A percentile compares a stretch with the other conserved stretches of the same genome.
These are phyloP conservation scores for Podaxis sp. DNA, from an alignment of 768 basidiomycete genomes.

Conservation along the genomic window DNA sequence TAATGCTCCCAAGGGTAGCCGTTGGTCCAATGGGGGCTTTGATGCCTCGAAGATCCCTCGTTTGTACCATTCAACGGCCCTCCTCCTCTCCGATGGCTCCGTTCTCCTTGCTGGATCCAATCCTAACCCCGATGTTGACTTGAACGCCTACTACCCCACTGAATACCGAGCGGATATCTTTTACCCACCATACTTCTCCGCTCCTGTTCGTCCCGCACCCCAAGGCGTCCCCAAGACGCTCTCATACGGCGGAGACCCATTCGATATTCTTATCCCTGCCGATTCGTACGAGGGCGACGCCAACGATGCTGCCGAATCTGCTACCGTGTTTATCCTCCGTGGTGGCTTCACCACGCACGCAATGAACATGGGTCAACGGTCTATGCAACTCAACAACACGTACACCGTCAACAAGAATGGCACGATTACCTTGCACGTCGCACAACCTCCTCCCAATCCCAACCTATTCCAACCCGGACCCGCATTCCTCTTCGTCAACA, in stretches of 20 bases:
- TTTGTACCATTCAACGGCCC: constrained; percentile 78
- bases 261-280: constrained; percentile 57
- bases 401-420: constrained; percentile 59
- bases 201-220: constrained; percentile 54
- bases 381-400: constrained; percentile 60
- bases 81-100: constrained; percentile 64
- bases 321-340: constrained; percentile 56
- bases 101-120: constrained; percentile 80
- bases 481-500: constrained; percentile 70
- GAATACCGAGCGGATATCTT: constrained; percentile 33
- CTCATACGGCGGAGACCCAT: constrained; percentile 75
- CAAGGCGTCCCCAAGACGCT: constrained; percentile 52
- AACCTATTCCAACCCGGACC: constrained; percentile 70
- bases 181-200: constrained; percentile 49
- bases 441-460: constrained; percentile 73
- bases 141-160: constrained; percentile 57
- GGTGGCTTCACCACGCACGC: constrained; percentile 77
- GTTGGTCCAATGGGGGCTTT: constrained; percentile 64
- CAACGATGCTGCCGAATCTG: constrained; percentile 47
- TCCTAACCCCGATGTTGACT: constrained; percentile 67
- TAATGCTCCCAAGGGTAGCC: constrained; percentile 54
- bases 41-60: constrained; percentile 57
- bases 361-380: constrained; percentile 79
- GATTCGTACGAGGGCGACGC: constrained; percentile 52
- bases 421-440: constrained; percentile 59